These are phyloP conservation scores for Exophiala viscosa DNA, from an alignment of 2,329 filamentous ascomycete genomes.

Conservation along the genomic window DNA sequence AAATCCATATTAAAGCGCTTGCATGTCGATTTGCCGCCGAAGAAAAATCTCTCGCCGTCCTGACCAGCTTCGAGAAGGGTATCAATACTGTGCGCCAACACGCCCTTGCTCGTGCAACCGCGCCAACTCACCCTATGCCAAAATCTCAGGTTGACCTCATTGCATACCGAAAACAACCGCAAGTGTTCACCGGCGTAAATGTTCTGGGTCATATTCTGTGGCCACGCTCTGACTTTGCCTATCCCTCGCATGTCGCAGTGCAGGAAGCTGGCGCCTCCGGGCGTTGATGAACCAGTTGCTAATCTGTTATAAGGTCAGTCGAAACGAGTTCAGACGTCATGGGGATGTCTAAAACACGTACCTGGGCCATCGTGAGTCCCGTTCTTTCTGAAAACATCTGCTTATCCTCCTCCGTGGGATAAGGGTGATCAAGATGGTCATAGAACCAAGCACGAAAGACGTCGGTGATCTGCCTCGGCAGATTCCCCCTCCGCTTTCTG, in stretches of 20 bases:
- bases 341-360: slow-evolving; percentile 27
- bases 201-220: slow-evolving; percentile 16
- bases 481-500: slow-evolving; percentile 69
- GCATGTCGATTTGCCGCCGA: background rate
- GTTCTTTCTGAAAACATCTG: slow-evolving; percentile 74
- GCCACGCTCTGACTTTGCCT: slow-evolving; percentile 7
- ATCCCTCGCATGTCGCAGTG: slow-evolving; percentile 33
- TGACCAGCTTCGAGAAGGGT: background rate
- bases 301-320: slow-evolving; percentile 35
- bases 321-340: background rate
- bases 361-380: slow-evolving; percentile 68
- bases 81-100: too few species aligned
- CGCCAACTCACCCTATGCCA: too few species aligned
- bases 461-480: slow-evolving; percentile 86
- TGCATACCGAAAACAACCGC: too few species aligned
- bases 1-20: too few species aligned
- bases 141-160: too few species aligned
- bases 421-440: slow-evolving; percentile 73
- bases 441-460: slow-evolving; percentile 76
- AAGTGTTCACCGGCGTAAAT: slow-evolving; percentile 4
- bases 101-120: too few species aligned
- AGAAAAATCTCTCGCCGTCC: background rate
- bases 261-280: slow-evolving; percentile 45
- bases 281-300: slow-evolving; percentile 55
- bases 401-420: slow-evolving; percentile 85